Base-by-base conservation (phyloP, 805 yeast species). In the Metschnikowia arizonensis region DNA sequence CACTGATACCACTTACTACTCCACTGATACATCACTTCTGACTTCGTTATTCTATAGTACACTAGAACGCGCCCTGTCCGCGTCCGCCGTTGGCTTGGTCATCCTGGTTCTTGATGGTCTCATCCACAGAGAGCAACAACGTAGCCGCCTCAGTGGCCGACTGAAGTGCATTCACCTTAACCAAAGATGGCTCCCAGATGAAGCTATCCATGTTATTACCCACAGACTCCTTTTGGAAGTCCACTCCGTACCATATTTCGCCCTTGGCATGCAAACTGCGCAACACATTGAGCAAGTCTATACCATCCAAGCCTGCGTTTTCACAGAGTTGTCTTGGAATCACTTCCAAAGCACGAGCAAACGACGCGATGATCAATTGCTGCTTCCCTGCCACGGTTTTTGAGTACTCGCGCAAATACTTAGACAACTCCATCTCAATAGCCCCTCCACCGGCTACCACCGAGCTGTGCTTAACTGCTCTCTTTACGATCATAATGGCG, bases 371-470 rank as follows among this genome's bases (percentile, higher is more conserved):
- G 48, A 93, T 83, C 50, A 93, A 73, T 71, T 93, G 99, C 68
- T 91, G 97, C 66, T 93, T 91, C 33, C 99, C 99, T 18, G 96
- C 88, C 57, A 93, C 86, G 15, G 88, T 78, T 60, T 84, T 83
- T 19, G 97, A 82, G 60, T 83, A 79, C 57, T 88, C 96, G 60
- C 99, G 80, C 56, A 93, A 75, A 63, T 85, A 81, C 63, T 81
- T 88, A 31, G 97, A 89, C 33, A 93, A 61, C 63, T 93, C 98
- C 99, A 93, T 93, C 68, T 93, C 99, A 52, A 89, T 85, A 29
- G 99, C 99, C 52, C 99, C 99, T 53, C 99, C 99, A 50, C 99
- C 99, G 11, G 96, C 98, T 47, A 93, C 99, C 54, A 93, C 82
- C 24, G 79, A 72, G 60, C 82, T 85, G 63, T 90, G 90, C 60